These are phyloP conservation scores for Eucommia ulmoides DNA, from an alignment of 257 asterid genomes.

Conservation along the genomic window DNA sequence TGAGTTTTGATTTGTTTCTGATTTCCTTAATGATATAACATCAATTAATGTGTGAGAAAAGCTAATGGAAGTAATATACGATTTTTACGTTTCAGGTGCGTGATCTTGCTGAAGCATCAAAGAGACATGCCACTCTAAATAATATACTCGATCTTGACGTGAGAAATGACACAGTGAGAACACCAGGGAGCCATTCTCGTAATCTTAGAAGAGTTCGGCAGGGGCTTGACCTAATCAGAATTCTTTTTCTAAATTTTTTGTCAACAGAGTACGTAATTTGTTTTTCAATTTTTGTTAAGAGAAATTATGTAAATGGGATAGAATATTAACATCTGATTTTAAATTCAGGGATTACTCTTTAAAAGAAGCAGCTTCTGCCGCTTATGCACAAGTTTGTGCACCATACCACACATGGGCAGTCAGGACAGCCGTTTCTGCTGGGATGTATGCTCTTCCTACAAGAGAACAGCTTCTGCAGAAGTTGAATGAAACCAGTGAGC, in stretches of 20 bases:
- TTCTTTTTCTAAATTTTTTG: conserved; percentile 65
- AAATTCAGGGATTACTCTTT: conserved; percentile 52
- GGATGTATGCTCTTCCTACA: conserved; percentile 94
- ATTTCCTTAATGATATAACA: no score
- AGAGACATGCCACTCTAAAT: conserved; percentile 35
- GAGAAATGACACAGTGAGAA: conserved; percentile 47
- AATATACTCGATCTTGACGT: conserved; percentile 51
- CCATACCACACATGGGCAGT: conserved; percentile 93
- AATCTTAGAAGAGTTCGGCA: conserved; percentile 91
- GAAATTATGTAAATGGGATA: no score
- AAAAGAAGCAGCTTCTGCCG: conserved; percentile 76
- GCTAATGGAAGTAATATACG: no score
- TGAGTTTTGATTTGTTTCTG: no score
- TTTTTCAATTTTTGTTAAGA: no score
- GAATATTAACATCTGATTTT: no score
- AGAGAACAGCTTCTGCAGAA: conserved; percentile 71
- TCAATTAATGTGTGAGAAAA: no score
- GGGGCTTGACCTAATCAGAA: conserved; percentile 92
- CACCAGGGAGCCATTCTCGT: conserved; percentile 80
- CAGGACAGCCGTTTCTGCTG: conserved; percentile 90
- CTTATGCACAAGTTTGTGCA: conserved; percentile 80
- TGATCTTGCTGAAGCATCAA: conserved; percentile 63
- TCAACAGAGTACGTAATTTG: conserved; percentile 76
- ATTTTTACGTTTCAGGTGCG: conserved; percentile 62
- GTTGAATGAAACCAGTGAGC: conserved; percentile 77